A percentile compares a stretch with the other conserved stretches of the same genome.
Evolutionary conservation across 1,284 basidiomycete genomes (phyloP).

Genomic region (Mycena citricolor): DNA sequence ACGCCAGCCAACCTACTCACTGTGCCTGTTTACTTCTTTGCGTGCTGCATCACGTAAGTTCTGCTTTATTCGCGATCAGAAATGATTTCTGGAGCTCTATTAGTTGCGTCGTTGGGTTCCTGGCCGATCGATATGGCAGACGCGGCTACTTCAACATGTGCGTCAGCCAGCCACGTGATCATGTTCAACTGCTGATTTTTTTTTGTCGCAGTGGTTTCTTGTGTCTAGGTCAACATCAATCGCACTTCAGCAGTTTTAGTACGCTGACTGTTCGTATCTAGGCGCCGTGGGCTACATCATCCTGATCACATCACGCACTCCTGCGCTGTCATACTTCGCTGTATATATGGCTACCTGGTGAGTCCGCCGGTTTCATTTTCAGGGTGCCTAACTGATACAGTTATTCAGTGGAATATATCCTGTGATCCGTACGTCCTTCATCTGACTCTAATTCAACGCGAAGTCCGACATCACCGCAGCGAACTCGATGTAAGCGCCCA

Average conservation of each 20-base stretch:
- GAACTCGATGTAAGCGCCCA: no score
- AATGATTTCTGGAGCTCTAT: no score
- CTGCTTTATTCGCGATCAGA: no score
- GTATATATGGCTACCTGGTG: slow-evolving; percentile 69
- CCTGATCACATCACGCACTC: slow-evolving; percentile 57
- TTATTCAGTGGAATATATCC: slow-evolving; percentile 65
- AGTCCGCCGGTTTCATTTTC: slow-evolving; percentile 20
- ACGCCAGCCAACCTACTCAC: slow-evolving; percentile 74
- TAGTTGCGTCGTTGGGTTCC: slow-evolving; percentile 55
- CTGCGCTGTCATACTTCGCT: slow-evolving; percentile 67
- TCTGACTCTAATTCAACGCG: no score
- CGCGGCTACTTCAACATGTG: slow-evolving; percentile 66
- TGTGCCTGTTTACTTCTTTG: slow-evolving; percentile 67
- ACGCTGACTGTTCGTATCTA: slow-evolving; percentile 16
- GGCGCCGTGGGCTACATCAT: slow-evolving; percentile 67
- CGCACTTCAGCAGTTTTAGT: not conserved
- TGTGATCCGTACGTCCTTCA: slow-evolving; percentile 56
- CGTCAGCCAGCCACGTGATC: slow-evolving; percentile 25
- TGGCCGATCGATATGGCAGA: slow-evolving; percentile 58
- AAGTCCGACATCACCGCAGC: no score
- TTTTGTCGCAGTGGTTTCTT: slow-evolving; percentile 32
- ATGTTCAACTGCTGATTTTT: not conserved
- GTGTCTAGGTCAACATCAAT: slow-evolving; percentile 35
- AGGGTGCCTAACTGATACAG: slow-evolving; percentile 13
- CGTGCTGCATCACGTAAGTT: slow-evolving; percentile 54